Evolutionary conservation across 306 rosid genomes (phyloP), one percentile per base, ranked within the genome.

Genomic region (Mimosa pudica): DNA sequence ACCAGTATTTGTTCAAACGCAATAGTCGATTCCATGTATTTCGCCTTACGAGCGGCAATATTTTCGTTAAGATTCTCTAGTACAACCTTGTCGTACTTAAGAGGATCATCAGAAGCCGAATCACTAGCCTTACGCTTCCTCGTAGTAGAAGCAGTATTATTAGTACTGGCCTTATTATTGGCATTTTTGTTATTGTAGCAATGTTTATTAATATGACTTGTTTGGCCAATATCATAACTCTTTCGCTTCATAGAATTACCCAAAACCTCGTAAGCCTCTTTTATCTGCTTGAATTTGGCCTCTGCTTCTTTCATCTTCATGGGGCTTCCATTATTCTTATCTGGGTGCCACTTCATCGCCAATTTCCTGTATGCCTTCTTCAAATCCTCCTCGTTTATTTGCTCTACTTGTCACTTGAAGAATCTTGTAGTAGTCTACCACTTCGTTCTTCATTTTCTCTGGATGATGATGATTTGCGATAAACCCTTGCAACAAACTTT

Each of bases 1-100:
- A 13, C 62, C 78, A 92, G 66, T 69, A 87, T 92, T 77, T 72
- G 85, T 89, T 90, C 94, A 44, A 73, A 77, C 3, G 30, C 62
- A 24, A 49, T 17, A 10, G 73, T 30, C 9, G 42, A 38, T 38
- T 80, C 79, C 42, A 24, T 46, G 4, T 30, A 49, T 48, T 74
- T 80, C 75, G 71, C 48, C 47, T 66, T 14, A 12, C 2, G 45
- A 36, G 35, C 20, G 5, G 58, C 58, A 35, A 64, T 2, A 35
- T 35, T 3, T 17, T 33, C 24, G 42, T 38, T 5, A 14, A 47
- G 24, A 36, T 38, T 16, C 8, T 16, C 36, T 24, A 65, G 12
- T 8, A 7, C 18, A 65, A 65, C 47, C 8, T n/a, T 66, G 12
- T 66, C 71, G 13, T 13, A 36, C 4, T 63, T 63, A 33, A 35